Evolutionary conservation across 495 filamentous ascomycete genomes (phyloP).

Genomic region (Aspergillus wentii): DNA sequence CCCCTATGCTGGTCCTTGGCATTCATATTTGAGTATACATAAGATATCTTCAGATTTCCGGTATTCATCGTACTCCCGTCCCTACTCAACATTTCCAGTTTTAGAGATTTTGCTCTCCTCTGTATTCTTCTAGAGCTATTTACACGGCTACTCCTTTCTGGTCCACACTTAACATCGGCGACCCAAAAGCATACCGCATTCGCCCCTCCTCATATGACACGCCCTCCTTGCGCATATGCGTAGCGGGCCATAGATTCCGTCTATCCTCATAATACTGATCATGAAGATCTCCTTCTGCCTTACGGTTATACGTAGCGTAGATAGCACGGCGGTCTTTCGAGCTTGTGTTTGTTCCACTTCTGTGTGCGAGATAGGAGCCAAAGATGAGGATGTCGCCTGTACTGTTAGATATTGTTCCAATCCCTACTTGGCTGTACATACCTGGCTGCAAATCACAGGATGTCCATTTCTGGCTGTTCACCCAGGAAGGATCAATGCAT

Average conservation of each 20-base stretch:
- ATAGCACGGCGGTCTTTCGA: conserved; percentile 32
- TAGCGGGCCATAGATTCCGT: conserved; percentile 36
- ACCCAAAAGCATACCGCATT: conserved; percentile 34
- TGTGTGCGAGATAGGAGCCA: conserved; percentile 40
- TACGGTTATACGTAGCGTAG: conserved; percentile 43
- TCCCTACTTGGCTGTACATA: too few species aligned
- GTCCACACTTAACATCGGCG: conserved; percentile 39
- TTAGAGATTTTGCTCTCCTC: too few species aligned
- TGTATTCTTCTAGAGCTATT: too few species aligned
- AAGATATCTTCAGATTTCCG: too few species aligned
- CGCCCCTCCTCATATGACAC: conserved; percentile 34
- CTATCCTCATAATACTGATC: conserved; percentile 40
- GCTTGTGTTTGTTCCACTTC: conserved; percentile 36
- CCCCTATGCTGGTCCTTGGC: too few species aligned
- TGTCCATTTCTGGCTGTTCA: conserved; percentile 32
- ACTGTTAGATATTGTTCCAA: not conserved
- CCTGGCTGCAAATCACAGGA: conserved; percentile 34
- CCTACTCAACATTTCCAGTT: too few species aligned
- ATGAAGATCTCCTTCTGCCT: conserved; percentile 36
- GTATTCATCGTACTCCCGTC: too few species aligned
- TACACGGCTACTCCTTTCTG: too few species aligned
- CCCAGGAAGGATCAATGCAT: conserved; percentile 36
- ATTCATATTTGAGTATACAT: too few species aligned
- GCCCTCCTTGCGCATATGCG: conserved; percentile 36
- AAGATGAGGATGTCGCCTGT: conserved; percentile 39